Evolutionary conservation across 352 stramenopile genomes (phyloP).

Genomic region (Phytophthora niederhauseri): DNA sequence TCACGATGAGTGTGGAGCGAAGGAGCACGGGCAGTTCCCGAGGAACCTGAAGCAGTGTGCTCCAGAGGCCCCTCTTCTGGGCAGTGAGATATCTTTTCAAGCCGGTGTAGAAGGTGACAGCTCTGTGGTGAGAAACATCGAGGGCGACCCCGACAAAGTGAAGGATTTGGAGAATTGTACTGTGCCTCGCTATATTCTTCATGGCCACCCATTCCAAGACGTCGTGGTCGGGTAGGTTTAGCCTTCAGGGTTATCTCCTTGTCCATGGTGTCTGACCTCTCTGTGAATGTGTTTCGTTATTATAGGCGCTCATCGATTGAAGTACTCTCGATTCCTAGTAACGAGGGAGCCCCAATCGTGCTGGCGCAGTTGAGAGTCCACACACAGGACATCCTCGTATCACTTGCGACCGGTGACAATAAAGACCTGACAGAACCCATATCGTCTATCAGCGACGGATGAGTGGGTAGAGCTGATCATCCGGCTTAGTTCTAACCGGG

Average conservation of each 20-base stretch:
- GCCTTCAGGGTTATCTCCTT: background rate
- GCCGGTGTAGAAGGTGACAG: conserved; percentile 32
- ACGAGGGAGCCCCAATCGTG: conserved; percentile 9
- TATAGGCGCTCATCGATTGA: conserved; percentile 31
- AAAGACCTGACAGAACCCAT: conserved; percentile 42
- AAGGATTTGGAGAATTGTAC: conserved; percentile 60
- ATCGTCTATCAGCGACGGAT: conserved; percentile 50
- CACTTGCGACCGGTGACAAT: conserved; percentile 30
- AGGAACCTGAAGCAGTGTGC: conserved; percentile 60
- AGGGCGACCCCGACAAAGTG: conserved; percentile 50
- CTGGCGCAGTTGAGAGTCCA: conserved; percentile 44
- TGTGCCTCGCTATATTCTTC: conserved; percentile 54
- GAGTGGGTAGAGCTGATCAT: conserved; percentile 61
- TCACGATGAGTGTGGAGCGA: conserved; percentile 14
- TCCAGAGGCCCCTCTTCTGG: conserved; percentile 47
- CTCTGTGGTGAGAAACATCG: conserved; percentile 31
- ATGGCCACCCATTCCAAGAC: conserved; percentile 41
- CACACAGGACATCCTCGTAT: conserved; percentile 50
- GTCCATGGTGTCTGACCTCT: background rate
- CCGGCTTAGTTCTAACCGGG: conserved; percentile 27
- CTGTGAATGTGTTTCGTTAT: background rate
- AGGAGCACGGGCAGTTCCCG: conserved; percentile 36
- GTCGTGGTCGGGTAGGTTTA: conserved; percentile 51
- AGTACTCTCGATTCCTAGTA: conserved; percentile 18
- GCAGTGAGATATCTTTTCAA: conserved; percentile 29